These are phyloP conservation scores for Ustilago bromivora DNA, from an alignment of 1,284 basidiomycete species.

Conservation along the genomic window DNA sequence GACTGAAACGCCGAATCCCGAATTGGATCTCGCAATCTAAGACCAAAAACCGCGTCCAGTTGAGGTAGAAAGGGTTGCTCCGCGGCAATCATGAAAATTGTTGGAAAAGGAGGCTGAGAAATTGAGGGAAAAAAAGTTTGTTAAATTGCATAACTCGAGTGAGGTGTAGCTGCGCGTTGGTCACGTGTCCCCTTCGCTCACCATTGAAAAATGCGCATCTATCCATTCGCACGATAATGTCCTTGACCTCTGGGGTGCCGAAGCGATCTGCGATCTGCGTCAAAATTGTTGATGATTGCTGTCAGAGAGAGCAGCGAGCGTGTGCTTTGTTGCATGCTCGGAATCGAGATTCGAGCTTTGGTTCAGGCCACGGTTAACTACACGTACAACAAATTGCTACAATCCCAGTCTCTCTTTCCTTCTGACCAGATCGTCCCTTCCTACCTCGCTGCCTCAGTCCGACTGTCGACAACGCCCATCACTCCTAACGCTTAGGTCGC, in stretches of 20 bases:
- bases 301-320: background rate
- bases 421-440: background rate
- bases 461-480: background rate
- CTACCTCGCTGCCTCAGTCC: background rate
- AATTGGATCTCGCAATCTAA: background rate
- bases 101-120: too few species aligned
- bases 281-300: background rate
- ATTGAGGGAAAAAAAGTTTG: too few species aligned
- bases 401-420: background rate
- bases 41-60: background rate
- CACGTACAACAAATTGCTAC: background rate
- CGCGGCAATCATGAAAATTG: too few species aligned
- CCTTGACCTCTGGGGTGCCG: background rate
- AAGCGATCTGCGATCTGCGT: conserved; percentile 14
- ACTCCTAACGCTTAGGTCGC: background rate
- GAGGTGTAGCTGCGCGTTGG: too few species aligned
- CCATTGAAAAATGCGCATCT: too few species aligned
- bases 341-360: conserved; percentile 1
- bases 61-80: too few species aligned
- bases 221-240: too few species aligned
- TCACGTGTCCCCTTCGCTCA: too few species aligned
- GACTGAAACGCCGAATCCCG: background rate
- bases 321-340: background rate
- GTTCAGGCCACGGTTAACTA: background rate
- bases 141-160: too few species aligned